Evolutionary conservation across 1,139 yeast species (phyloP).

Genomic region (Zygoascus meyerae): DNA sequence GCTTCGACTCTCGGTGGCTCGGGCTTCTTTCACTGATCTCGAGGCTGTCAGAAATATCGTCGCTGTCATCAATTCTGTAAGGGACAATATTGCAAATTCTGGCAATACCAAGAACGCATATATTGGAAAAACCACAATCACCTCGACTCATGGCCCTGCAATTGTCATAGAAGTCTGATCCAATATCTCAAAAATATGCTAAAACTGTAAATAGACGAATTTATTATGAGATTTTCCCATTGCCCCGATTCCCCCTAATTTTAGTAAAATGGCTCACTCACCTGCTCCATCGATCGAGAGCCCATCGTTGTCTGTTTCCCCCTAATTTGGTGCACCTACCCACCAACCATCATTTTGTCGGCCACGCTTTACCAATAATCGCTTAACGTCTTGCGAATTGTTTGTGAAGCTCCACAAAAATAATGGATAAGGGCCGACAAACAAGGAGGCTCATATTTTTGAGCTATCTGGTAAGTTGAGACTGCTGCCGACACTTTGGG

Average conservation of each 20-base stretch:
- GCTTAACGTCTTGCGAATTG: background rate
- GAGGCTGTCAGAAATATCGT: conserved; percentile 69
- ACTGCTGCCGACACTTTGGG: background rate
- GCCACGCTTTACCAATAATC: background rate
- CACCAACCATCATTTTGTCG: background rate
- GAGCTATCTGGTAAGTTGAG: conserved; percentile 15
- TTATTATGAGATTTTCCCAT: too few species aligned
- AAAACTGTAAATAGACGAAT: too few species aligned
- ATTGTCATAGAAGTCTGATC: conserved; percentile 56
- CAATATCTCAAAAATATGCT: too few species aligned
- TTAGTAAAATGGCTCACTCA: too few species aligned
- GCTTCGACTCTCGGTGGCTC: conserved; percentile 66
- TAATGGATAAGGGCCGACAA: too few species aligned
- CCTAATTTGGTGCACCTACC: background rate
- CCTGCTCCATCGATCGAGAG: too few species aligned
- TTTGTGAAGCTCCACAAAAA: too few species aligned
- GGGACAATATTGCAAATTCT: conserved; percentile 48
- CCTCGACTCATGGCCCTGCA: conserved; percentile 78
- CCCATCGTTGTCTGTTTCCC: too few species aligned
- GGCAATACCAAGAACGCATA: conserved; percentile 55
- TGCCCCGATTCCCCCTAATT: too few species aligned
- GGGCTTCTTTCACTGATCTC: conserved; percentile 70
- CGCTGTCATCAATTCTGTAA: conserved; percentile 62
- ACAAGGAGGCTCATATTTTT: conserved; percentile 16
- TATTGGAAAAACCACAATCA: conserved; percentile 63